These are phyloP conservation scores for Talaromyces islandicus DNA, from an alignment of 2,329 filamentous ascomycete species.

Conservation along the genomic window DNA sequence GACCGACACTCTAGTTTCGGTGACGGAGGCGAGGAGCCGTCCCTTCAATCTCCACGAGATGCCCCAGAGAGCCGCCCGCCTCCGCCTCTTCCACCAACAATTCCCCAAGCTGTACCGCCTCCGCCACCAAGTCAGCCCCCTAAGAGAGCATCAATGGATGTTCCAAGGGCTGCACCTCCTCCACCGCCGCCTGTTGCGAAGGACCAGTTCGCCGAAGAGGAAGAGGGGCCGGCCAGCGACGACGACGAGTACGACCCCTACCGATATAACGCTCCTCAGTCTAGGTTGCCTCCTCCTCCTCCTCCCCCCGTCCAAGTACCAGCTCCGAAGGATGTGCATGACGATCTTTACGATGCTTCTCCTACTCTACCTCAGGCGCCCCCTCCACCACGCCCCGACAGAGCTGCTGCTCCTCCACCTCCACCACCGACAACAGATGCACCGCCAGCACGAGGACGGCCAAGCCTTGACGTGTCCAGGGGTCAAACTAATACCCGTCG, in stretches of 20 bases:
- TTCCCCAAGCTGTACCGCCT: conserved; percentile 58
- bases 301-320: conserved; percentile 15
- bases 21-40: conserved; percentile 53
- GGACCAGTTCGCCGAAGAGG: conserved; percentile 27
- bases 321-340: conserved; percentile 24
- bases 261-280: conserved; percentile 41
- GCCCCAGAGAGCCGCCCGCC: conserved; percentile 35
- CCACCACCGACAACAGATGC: conserved; percentile 21
- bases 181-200: conserved; percentile 44
- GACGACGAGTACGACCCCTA: conserved; percentile 51
- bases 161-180: conserved; percentile 63
- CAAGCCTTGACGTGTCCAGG: conserved; percentile 61
- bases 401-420: conserved; percentile 42
- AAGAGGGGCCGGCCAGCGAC: conserved; percentile 23
- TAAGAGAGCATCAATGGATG: conserved; percentile 61
- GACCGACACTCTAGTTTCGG: conserved; percentile 71
- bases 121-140: conserved; percentile 59
- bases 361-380: conserved; percentile 30
- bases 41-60: conserved; percentile 43
- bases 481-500: conserved; percentile 44
- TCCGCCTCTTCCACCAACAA: conserved; percentile 49
- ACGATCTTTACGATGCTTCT: conserved; percentile 43
- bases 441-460: conserved; percentile 40
- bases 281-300: conserved; percentile 20
- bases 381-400: conserved; percentile 25